Base-by-base conservation (phyloP, 2,329 filamentous ascomycete species). In the Myotisia sp. region DNA sequence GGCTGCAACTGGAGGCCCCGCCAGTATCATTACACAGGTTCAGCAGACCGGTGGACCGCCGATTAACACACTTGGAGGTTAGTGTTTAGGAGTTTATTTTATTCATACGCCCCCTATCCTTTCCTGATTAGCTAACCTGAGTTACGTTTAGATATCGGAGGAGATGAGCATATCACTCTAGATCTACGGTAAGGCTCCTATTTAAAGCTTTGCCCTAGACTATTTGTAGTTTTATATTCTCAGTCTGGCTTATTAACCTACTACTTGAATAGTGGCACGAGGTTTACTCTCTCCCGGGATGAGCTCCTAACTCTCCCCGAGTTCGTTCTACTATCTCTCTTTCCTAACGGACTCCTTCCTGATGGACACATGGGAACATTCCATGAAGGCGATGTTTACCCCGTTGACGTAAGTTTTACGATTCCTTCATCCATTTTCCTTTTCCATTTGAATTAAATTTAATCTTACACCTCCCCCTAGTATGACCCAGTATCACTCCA, bases 21-120 rank as follows among this genome's bases (percentile, higher is more conserved):
- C 86, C 66, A 95, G 90, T 73, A 93, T 98, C 56, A 92, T 98
- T 64, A 98, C 90, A 62, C 90, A 98, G 66, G 90, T 98, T 49
- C 86, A 92, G 56, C 90, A 98, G 62, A 80, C 80, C 45, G 86
- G 80, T 33, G 69, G 71, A 14, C 81, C 85, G 49, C 81, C 86
- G 23, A 75, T 94, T 48, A 92, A 90, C 59, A 80, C 83, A 36
- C 68, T 95, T 41, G 84, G 82, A 73, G 82, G 82, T 85, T 63
- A 29, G 9, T 12, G 9, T n/a, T 29, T 2, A n/a, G n/a, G n/a
- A n/a, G n/a, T n/a, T 16, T 29, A 8, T 29, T 29, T n/a, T 2
- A 16, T 29, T 29, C 10, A 29, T 10, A 14, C n/a, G 6, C 3
- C n/a, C n/a, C n/a, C n/a, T n/a, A n/a, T n/a, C n/a, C n/a, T n/a